phyloP scores from a whole-genome alignment of 495 filamentous ascomycete species.

The Penicillium crystallinum region DNA sequence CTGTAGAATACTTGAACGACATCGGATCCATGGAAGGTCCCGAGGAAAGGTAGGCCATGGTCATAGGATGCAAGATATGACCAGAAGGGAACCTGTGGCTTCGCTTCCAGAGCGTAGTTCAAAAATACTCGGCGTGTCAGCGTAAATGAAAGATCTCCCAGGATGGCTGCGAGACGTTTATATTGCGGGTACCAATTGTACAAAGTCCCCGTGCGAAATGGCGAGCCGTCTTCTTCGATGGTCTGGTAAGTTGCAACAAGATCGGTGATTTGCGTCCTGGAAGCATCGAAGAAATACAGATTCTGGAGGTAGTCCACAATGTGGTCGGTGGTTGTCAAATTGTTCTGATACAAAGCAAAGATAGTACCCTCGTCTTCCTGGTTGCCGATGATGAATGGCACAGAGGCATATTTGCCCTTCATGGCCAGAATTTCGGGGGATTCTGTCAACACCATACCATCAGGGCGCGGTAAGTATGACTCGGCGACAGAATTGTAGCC shows the following conservation, averaged over 20 bases:
- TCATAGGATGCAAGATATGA: slow-evolving; percentile 67
- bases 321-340: slow-evolving; percentile 53
- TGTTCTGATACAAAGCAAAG: slow-evolving; percentile 58
- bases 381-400: slow-evolving; percentile 55
- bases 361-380: slow-evolving; percentile 60
- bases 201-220: slow-evolving; percentile 56
- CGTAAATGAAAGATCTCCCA: slow-evolving; percentile 65
- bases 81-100: slow-evolving; percentile 57
- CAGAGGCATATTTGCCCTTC: slow-evolving; percentile 49
- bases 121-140: slow-evolving; percentile 58
- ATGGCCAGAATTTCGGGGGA: slow-evolving; percentile 50
- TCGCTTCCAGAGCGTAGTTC: slow-evolving; percentile 28
- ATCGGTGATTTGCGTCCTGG: slow-evolving; percentile 34
- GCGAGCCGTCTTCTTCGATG: slow-evolving; percentile 50
- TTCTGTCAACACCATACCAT: slow-evolving; percentile 51
- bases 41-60: slow-evolving; percentile 62
- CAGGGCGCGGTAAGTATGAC: slow-evolving; percentile 61
- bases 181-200: slow-evolving; percentile 69
- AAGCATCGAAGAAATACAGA: slow-evolving; percentile 53
- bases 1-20: slow-evolving; percentile 62
- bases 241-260: slow-evolving; percentile 54
- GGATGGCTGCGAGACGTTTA: slow-evolving; percentile 71
- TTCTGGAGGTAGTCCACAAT: slow-evolving; percentile 54
- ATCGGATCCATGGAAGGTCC: slow-evolving; percentile 68
- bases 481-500: slow-evolving; percentile 59